Evolutionary conservation across 2,329 filamentous ascomycete genomes (phyloP), one percentile per base, ranked within the genome.

Genomic region (Hypoxylon sp.): DNA sequence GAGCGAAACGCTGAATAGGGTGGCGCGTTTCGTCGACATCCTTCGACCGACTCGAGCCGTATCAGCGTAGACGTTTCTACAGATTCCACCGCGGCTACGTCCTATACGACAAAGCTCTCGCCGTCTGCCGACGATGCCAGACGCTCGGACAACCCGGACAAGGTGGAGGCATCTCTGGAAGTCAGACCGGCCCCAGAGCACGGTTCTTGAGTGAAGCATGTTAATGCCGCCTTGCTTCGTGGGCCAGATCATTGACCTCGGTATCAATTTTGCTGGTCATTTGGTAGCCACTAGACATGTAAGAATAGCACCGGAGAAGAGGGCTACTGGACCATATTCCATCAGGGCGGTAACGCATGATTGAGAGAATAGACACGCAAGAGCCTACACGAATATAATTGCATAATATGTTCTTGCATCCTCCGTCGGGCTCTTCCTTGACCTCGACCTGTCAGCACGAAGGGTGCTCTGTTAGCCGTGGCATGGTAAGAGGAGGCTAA

Each of bases 1-100:
- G 74, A 75, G 38, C 69, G 71, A 47, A 62, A 46, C 60, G 72
- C 74, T 15, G 76, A 78, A 59, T 79, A 79, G 77, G 64, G 63
- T 48, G 62, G 60, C 29, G 56, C 58, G 37, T 57, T 64, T 55
- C 51, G 59, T 42, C 56, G 56, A 48, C 48, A 49, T 42, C 56
- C 63, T 37, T 62, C 51, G 11, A 59, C 52, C n/a, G 46, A 43
- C 26, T 58, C 52, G 9, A 57, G 37, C 41, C 33, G 33, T 20
- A 41, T 57, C 31, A 45, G 55, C 15, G 13, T 40, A 10, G 54
- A 63, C 17, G 17, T 29, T 8, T 54, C 42, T 15, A 55, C 41
- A 9, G 50, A 57, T 24, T 63, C 43, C 3, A 23, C 48, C 13
- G 40, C 31, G 26, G 62, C 49, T n/a, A 60, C 62, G 11, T 56